Base-by-base conservation (phyloP, 169 alveolate species). In the Babesia bigemina region DNA sequence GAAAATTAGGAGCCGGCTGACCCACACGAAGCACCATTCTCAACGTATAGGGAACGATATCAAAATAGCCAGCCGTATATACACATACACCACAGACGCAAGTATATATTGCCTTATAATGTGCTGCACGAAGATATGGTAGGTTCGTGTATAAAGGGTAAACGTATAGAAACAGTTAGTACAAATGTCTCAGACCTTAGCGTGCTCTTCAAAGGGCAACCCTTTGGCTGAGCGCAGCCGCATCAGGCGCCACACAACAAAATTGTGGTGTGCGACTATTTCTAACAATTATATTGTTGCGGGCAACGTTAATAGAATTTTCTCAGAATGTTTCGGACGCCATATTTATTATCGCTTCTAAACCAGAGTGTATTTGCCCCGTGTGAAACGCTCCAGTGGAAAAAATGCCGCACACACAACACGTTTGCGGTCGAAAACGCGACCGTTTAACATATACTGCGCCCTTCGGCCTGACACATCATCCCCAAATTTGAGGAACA, bases 1-100 rank as follows among this genome's bases (percentile, higher is more conserved):
- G 91, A 83, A 98, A 97, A 71, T 82, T 79, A 11, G 99, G 99
- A 58, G 99, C 99, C 56, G 95, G 97, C 58, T 75, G 86, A 57
- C 94, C 88, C 59, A 93, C 93, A 22, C 67, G 60, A 48, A 83
- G 24, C 48, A 60, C 48, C 94, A 90, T 90, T 56, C 61, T 63
- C 7, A 44, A 45, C 33, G 36, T 36, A 62, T 62, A 17, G 26
- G 19, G 58, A 22, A 11, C 13, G 2, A 21, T 26, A 13, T 33
- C 36, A 26, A 16, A 11, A 53, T 8, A 11, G 57, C 57, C 16
- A 33, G 39, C 2, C 6, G 39, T 33, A 33, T 33, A 33, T 26
- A 21, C 45, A 24, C 22, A 24, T 56, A 58, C 66, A 36, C 42
- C 42, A 58, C 44, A 58, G 66, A 29, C 26, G 47, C 22, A n/a